These are phyloP conservation scores for Boletus sensibilis DNA, from an alignment of 768 basidiomycete genomes.

Conservation along the genomic window DNA sequence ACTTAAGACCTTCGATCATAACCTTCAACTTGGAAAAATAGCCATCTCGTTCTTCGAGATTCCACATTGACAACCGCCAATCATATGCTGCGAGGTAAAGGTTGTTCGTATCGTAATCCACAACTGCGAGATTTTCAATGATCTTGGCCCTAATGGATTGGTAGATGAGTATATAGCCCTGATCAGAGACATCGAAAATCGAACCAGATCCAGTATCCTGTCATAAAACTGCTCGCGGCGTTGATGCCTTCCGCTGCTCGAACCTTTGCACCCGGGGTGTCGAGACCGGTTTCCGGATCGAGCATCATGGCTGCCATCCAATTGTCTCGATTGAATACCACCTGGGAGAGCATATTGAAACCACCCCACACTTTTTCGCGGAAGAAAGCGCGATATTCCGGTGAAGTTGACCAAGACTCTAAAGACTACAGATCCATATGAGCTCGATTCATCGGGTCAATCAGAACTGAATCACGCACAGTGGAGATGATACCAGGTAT, in stretches of 20 bases:
- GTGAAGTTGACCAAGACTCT: slow-evolving; percentile 91
- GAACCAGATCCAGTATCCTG: slow-evolving; percentile 94
- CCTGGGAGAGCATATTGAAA: slow-evolving; percentile 80
- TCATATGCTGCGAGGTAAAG: slow-evolving; percentile 84
- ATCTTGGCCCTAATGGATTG: slow-evolving; percentile 69
- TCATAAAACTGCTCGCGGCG: slow-evolving; percentile 81
- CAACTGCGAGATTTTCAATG: slow-evolving; percentile 89
- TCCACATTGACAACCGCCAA: slow-evolving; percentile 86
- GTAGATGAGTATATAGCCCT: not conserved
- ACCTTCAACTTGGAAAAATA: slow-evolving; percentile 84
- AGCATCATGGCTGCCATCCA: slow-evolving; percentile 93
- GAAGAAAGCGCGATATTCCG: slow-evolving; percentile 85
- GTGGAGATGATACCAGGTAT: slow-evolving; percentile 91
- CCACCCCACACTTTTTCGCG: slow-evolving; percentile 85
- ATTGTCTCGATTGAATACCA: slow-evolving; percentile 77
- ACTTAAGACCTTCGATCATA: slow-evolving; percentile 80
- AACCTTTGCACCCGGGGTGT: slow-evolving; percentile 81
- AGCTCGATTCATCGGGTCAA: not conserved
- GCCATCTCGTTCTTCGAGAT: slow-evolving; percentile 88
- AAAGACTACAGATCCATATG: slow-evolving; percentile 50
- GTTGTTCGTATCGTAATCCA: slow-evolving; percentile 92
- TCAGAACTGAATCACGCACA: slow-evolving; percentile 39
- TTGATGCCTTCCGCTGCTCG: slow-evolving; percentile 91
- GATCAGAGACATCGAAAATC: slow-evolving; percentile 2
- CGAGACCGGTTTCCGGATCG: slow-evolving; percentile 88